Conservation (phyloP, 2,329 filamentous ascomycete genomes). For the Penicillium sp. region DNA sequence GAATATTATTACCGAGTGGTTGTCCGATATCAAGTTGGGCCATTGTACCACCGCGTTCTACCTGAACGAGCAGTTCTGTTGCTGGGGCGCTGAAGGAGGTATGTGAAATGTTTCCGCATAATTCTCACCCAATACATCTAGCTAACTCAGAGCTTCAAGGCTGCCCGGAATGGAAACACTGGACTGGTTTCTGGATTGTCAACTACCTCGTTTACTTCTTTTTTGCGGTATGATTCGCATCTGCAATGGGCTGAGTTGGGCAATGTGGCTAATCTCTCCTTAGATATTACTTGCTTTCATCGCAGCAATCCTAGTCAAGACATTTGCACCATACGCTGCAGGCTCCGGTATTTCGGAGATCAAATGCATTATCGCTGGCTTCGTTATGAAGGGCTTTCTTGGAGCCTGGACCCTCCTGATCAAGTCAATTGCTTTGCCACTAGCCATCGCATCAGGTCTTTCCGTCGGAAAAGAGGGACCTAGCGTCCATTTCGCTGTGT, state of each 20-base stretch:
- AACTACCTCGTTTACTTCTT: slow-evolving; percentile 90
- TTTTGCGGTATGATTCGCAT: slow-evolving; percentile 67
- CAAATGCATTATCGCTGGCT: slow-evolving; percentile 98
- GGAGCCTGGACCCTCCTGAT: slow-evolving; percentile 90
- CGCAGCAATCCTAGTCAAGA: slow-evolving; percentile 82
- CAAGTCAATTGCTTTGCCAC: slow-evolving; percentile 86
- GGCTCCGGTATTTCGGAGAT: slow-evolving; percentile 98
- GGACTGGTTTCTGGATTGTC: slow-evolving; percentile 75
- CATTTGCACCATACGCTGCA: slow-evolving; percentile 92
- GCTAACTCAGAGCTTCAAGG: slow-evolving; percentile 50
- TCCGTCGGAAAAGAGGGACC: slow-evolving; percentile 97
- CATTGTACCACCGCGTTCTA: slow-evolving; percentile 96
- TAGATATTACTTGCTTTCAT: slow-evolving; percentile 79
- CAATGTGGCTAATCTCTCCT: slow-evolving; percentile 3
- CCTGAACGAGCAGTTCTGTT: slow-evolving; percentile 96
- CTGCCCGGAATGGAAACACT: slow-evolving; percentile 85
- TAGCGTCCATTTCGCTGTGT: slow-evolving; percentile 98
- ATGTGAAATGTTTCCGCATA: slow-evolving; percentile 11
- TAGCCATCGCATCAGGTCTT: slow-evolving; percentile 90
- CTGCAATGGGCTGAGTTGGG: neutral
- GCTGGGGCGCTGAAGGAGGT: slow-evolving; percentile 92
- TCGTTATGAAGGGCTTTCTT: slow-evolving; percentile 98
- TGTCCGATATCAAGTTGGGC: slow-evolving; percentile 94
- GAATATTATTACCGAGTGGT: slow-evolving; percentile 96
- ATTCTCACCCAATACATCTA: neutral